These are phyloP conservation scores for Penicillium sp. DNA, from an alignment of 2,329 filamentous ascomycete species.

Conservation along the genomic window DNA sequence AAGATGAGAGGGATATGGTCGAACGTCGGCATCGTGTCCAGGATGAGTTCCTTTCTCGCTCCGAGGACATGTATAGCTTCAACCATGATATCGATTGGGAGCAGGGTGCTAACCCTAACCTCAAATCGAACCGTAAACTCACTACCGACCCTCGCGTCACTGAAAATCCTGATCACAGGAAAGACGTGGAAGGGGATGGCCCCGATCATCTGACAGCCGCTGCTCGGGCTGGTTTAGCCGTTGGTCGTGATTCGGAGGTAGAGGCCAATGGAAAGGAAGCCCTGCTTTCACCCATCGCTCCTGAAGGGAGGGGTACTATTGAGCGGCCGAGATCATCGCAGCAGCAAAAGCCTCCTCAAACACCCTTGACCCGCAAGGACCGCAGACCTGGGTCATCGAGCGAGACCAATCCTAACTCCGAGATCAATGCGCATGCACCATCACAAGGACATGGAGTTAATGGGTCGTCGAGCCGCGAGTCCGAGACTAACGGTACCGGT, in stretches of 20 bases:
- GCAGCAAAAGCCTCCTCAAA: conserved; percentile 34
- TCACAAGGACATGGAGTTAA: conserved; percentile 59
- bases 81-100: conserved; percentile 72
- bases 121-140: conserved; percentile 55
- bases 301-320: conserved; percentile 64
- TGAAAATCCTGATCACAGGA: conserved; percentile 62
- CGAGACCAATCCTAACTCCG: conserved; percentile 20
- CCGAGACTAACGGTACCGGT: conserved; percentile 80
- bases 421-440: conserved; percentile 23
- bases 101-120: conserved; percentile 57
- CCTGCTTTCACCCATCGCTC: conserved; percentile 61
- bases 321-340: conserved; percentile 51
- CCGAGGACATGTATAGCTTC: conserved; percentile 64
- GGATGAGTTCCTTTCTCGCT: conserved; percentile 57
- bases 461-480: conserved; percentile 71
- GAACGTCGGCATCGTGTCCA: conserved; percentile 49
- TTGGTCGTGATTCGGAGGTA: conserved; percentile 70
- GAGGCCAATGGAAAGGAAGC: conserved; percentile 67
- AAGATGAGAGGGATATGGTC: conserved; percentile 44
- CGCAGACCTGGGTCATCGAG: conserved; percentile 17
- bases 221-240: conserved; percentile 59
- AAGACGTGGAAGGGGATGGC: conserved; percentile 77
- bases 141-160: conserved; percentile 60
- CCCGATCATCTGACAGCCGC: conserved; percentile 71
- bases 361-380: conserved; percentile 22